Evolutionary conservation across 192 early-diverging fungal species (phyloP), one percentile per base, ranked within the genome.

Genomic region (Coemansia sp.): DNA sequence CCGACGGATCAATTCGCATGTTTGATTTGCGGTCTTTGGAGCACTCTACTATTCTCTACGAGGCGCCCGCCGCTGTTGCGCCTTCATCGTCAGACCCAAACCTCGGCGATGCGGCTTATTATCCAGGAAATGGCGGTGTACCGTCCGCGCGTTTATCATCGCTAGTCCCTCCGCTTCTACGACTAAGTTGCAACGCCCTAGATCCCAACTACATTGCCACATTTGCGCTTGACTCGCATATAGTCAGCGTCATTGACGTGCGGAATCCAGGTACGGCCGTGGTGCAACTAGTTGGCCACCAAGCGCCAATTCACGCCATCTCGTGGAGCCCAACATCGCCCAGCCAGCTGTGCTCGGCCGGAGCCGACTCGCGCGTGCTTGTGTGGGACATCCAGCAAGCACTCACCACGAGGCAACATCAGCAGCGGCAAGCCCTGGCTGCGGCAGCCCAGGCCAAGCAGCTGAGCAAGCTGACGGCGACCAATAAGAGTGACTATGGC

Each of bases 21-120:
- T 99, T 99, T 84, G 98, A 99, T 85, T 85, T 98, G 50, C 91
- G 98, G 61, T 84, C 93, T 21, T 85, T 99, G 23, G 98, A 98
- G 66, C 98, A 98, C 78, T 97, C 94, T 9, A 98, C 98, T 7
- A 98, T 99, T 67, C 76, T 99, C 34, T 99, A 98, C 75, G 98
- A 99, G 78, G 90, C 94, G 3, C 86, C 87, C 1, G 72, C 87
- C 1, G 76, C 84, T 1, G 69, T 72, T 10, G 75, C 83, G 14
- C 64, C 76, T 1, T 69, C 81, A 0, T 39, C 80, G 5, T 34
- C 70, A 11, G 73, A 68, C 14, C 60, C 59, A 12, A 63, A 48
- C 6, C 36, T 69, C n/a, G 73, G 67, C 57, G 73, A 75, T 25
- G 48, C 61, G 14, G 63, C 66, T 11, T 73, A 73, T 15, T 73